Evolutionary conservation across 306 rosid genomes (phyloP), one percentile per base, ranked within the genome.

Genomic region (Urtica urens): DNA sequence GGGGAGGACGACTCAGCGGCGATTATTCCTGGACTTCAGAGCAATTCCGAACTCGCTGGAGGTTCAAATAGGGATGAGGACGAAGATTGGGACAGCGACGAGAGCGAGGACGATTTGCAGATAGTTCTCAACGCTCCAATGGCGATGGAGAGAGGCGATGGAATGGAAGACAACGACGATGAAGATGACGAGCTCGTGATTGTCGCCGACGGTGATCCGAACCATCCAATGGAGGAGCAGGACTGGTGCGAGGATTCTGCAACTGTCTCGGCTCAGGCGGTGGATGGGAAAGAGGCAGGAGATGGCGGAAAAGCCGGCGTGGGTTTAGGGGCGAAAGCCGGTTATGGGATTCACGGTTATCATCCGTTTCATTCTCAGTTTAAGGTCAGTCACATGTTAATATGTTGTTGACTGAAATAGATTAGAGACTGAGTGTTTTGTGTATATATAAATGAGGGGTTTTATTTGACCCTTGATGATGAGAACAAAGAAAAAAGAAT

Each of bases 281-380:
- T 41, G 0, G 99, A 85, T 10, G 80, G 83, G 1, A 94, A n/a
- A 85, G 93, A 73, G 87, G 51, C 85, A 92, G 72, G 99, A 92
- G 28, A 42, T 22, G 9, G 72, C 1, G 79, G 76, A 34, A 85
- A 85, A 69, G 47, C 67, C 6, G 50, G 72, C 10, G 60, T 64
- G 2, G 77, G 62, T 1, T 57, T 49, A 59, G 59, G 57, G 2
- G 76, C 85, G 1, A 92, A 92, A 70, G 42, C 69, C 68, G 95
- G 87, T 54, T 92, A 69, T 75, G 81, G 83, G 73, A 78, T 19
- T 78, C 87, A 81, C 72, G 87, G 70, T 27, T 92, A 66, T 65
- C 94, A 86, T 72, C 94, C 86, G 31, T 85, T 81, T 82, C 96
- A 82, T 85, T 92, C 99, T 26, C 99, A 82, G 82, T 92, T 77